Conservation (phyloP, 2,329 filamentous ascomycete species). For the Neurospora sp. region DNA sequence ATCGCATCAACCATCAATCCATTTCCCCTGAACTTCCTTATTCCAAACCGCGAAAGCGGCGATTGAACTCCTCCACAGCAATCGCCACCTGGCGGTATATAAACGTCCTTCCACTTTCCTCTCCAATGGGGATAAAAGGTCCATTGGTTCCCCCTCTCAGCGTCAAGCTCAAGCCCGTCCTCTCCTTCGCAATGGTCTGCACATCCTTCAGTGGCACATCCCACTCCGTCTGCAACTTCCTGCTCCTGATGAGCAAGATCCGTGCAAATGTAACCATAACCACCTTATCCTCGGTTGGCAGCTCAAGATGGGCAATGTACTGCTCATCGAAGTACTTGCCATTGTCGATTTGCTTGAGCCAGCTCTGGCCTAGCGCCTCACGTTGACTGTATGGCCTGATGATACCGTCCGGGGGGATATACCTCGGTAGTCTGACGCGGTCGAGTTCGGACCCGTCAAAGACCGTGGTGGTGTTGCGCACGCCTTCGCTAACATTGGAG, state of each 20-base stretch:
- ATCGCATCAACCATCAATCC: background rate
- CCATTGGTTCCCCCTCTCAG: conserved; percentile 87
- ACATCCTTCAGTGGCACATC: conserved; percentile 93
- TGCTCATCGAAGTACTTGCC: conserved; percentile 96
- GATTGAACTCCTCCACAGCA: conserved; percentile 59
- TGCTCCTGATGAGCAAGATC: conserved; percentile 83
- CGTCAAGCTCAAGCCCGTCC: conserved; percentile 83
- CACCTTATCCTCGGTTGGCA: conserved; percentile 79
- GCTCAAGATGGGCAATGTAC: conserved; percentile 92
- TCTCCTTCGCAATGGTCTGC: conserved; percentile 93
- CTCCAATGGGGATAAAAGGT: conserved; percentile 88
- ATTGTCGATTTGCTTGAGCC: conserved; percentile 97
- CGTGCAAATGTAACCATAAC: conserved; percentile 81
- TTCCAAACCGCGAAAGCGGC: conserved; percentile 41
- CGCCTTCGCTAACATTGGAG: conserved; percentile 92
- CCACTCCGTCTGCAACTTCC: conserved; percentile 84
- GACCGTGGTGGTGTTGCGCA: conserved; percentile 96
- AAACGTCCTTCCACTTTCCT: conserved; percentile 62
- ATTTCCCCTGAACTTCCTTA: conserved; percentile 3
- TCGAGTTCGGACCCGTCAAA: conserved; percentile 94
- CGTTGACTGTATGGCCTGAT: conserved; percentile 90
- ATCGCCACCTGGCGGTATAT: conserved; percentile 57
- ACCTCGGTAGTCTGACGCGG: conserved; percentile 84
- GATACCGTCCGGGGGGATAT: conserved; percentile 85
- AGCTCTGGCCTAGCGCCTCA: conserved; percentile 93